These are phyloP conservation scores for Colletotrichum magnum DNA, from an alignment of 2,329 filamentous ascomycete species.

Conservation along the genomic window DNA sequence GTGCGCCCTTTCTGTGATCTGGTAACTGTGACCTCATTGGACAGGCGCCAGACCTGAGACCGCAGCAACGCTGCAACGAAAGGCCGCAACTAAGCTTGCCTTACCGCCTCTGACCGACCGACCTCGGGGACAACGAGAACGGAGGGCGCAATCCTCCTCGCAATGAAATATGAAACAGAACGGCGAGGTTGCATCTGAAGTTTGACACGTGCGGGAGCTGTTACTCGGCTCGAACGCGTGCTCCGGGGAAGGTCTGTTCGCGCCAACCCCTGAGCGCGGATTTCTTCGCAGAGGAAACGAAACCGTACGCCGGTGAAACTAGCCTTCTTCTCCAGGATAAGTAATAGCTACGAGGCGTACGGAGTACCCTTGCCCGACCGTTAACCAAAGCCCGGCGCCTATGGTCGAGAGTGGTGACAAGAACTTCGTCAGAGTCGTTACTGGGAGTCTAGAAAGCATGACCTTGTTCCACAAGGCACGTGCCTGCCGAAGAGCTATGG, in stretches of 20 bases:
- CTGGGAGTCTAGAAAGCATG: neutral
- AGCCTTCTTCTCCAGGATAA: neutral
- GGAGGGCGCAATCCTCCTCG: neutral
- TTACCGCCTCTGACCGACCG: neutral
- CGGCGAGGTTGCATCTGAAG: conserved; percentile 28
- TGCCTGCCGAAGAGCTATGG: conserved; percentile 1
- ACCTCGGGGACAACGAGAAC: neutral
- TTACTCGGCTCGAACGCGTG: conserved; percentile 15
- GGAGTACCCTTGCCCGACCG: no score
- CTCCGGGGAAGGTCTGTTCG: conserved; percentile 35
- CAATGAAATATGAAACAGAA: conserved; percentile 13
- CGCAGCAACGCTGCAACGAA: no score
- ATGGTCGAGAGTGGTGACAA: no score
- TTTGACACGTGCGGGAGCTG: conserved; percentile 32
- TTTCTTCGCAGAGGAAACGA: conserved; percentile 5
- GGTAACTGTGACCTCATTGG: no score
- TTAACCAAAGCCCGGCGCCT: no score
- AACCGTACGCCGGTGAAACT: conserved; percentile 24
- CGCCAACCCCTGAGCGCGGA: conserved; percentile 8
- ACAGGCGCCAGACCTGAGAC: no score
- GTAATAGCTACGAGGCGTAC: no score
- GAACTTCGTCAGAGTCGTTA: no score
- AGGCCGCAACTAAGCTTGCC: no score
- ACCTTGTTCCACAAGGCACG: neutral
- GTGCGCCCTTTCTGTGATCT: no score